Percentiles rank a stretch among this genome's conserved stretches.
Conservation (phyloP, 805 yeast genomes). For the Hanseniaspora valbyensis region DNA sequence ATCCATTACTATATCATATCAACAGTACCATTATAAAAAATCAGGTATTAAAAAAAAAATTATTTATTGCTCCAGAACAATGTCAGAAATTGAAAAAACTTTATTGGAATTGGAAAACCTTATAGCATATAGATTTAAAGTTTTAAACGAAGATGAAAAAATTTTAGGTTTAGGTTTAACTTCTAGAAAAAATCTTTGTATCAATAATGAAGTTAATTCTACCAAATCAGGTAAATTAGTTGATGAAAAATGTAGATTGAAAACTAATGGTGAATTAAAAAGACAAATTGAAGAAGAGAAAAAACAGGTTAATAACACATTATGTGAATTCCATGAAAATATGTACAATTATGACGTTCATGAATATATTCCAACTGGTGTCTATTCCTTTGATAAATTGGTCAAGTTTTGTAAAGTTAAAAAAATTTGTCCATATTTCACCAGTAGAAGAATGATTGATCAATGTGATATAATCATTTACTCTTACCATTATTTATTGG, state of each 20-base stretch:
- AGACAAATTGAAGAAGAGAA: constrained; percentile 44
- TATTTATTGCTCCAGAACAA: constrained; percentile 96
- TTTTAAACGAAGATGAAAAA: constrained; percentile 63
- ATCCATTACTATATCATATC: constrained; percentile 89
- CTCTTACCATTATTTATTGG: constrained; percentile 90
- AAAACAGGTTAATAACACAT: constrained; percentile 35
- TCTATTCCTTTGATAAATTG: constrained; percentile 82
- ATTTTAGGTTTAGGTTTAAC: constrained; percentile 91
- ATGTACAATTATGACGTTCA: constrained; percentile 78
- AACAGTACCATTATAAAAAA: constrained; percentile 87
- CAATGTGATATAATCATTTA: constrained; percentile 88
- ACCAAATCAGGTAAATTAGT: constrained; percentile 87
- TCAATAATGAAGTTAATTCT: constrained; percentile 76
- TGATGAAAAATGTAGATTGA: constrained; percentile 89
- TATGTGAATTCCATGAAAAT: constrained; percentile 88
- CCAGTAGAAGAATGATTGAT: constrained; percentile 95
- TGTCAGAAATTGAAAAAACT: constrained; percentile 98
- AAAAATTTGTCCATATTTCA: constrained; percentile 90
- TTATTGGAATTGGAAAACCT: constrained; percentile 76
- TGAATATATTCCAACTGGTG: constrained; percentile 82
- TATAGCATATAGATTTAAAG: constrained; percentile 77
- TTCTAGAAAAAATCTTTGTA: constrained; percentile 84
- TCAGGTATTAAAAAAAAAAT: constrained; percentile 46
- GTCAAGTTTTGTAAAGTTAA: constrained; percentile 63
- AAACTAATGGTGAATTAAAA: constrained; percentile 84